Evolutionary conservation across 2,329 filamentous ascomycete species (phyloP).

Genomic region (Grosmannia serpens): DNA sequence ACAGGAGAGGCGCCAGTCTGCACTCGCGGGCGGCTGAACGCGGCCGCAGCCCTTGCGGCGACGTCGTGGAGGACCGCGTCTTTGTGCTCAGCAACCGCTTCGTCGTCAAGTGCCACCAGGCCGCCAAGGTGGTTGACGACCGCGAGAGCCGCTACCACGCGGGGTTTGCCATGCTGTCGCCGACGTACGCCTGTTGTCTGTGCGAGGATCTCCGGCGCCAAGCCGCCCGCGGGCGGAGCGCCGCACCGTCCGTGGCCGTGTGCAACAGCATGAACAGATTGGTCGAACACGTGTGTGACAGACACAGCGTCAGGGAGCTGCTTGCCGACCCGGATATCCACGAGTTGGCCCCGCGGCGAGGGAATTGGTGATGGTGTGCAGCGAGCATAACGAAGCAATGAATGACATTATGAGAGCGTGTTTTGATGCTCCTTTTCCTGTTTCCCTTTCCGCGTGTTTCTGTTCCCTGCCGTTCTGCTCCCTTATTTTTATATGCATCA

Average conservation of each 20-base stretch:
- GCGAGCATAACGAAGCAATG: not conserved
- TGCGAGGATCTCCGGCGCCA: slow-evolving; percentile 12
- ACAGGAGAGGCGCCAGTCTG: not conserved
- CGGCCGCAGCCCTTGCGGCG: slow-evolving; percentile 1
- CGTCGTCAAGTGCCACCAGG: slow-evolving; percentile 25
- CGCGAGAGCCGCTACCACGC: not conserved
- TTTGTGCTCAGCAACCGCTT: slow-evolving; percentile 23
- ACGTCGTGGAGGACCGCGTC: slow-evolving; percentile 17
- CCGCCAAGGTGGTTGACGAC: slow-evolving; percentile 8
- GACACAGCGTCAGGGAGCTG: slow-evolving; percentile 16
- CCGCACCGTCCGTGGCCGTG: slow-evolving; percentile 9
- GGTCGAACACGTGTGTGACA: slow-evolving; percentile 19
- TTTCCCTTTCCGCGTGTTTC: not conserved
- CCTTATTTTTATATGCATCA: not conserved
- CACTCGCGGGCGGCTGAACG: not conserved
- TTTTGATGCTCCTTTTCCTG: not conserved
- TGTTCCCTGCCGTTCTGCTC: not conserved
- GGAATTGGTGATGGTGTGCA: not conserved
- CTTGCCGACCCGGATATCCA: slow-evolving; percentile 16
- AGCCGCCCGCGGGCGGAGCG: too few relatives aligned
- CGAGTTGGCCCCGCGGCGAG: not conserved
- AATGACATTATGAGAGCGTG: not conserved
- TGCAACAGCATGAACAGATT: slow-evolving; percentile 18
- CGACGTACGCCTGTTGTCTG: slow-evolving; percentile 20
- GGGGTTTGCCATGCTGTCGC: not conserved